Conservation (phyloP, 495 filamentous ascomycete genomes). For the Penicillium crystallinum region DNA sequence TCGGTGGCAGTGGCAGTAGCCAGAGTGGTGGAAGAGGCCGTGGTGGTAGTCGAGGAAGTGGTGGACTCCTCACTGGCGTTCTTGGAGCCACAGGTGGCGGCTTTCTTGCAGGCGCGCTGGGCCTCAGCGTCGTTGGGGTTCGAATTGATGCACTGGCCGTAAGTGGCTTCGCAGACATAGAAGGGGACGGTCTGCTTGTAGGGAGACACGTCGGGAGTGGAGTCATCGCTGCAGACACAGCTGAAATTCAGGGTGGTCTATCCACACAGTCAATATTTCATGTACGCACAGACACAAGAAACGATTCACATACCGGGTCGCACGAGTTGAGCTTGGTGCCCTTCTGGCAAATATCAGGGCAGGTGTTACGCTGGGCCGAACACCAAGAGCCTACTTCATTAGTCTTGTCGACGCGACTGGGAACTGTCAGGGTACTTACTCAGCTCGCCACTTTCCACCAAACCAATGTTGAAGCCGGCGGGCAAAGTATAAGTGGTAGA, state of each 20-base stretch:
- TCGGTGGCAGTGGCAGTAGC: conserved; percentile 23
- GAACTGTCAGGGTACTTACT: conserved; percentile 20
- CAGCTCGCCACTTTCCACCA: conserved; percentile 21
- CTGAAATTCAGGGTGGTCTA: conserved; percentile 47
- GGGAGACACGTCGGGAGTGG: conserved; percentile 43
- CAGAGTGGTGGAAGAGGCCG: conserved; percentile 20
- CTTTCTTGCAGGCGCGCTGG: conserved; percentile 41
- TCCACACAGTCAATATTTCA: neutral
- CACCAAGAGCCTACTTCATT: conserved; percentile 40
- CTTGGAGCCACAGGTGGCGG: conserved; percentile 42
- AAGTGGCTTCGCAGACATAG: conserved; percentile 50
- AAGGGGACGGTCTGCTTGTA: conserved; percentile 54
- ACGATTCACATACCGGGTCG: conserved; percentile 29
- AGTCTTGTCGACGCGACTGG: neutral
- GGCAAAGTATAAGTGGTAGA: conserved; percentile 35
- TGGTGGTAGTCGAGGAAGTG: conserved; percentile 24
- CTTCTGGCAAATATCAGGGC: conserved; percentile 44
- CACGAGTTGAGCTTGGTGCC: conserved; percentile 38
- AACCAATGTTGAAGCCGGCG: conserved; percentile 33
- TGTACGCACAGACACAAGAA: neutral
- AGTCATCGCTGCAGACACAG: conserved; percentile 52
- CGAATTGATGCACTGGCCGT: conserved; percentile 43
- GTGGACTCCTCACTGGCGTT: conserved; percentile 35
- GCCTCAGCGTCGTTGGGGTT: conserved; percentile 41
- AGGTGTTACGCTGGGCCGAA: conserved; percentile 39